Evolutionary conservation across 1,284 basidiomycete species (phyloP).

Genomic region (Schizophyllum amplum): DNA sequence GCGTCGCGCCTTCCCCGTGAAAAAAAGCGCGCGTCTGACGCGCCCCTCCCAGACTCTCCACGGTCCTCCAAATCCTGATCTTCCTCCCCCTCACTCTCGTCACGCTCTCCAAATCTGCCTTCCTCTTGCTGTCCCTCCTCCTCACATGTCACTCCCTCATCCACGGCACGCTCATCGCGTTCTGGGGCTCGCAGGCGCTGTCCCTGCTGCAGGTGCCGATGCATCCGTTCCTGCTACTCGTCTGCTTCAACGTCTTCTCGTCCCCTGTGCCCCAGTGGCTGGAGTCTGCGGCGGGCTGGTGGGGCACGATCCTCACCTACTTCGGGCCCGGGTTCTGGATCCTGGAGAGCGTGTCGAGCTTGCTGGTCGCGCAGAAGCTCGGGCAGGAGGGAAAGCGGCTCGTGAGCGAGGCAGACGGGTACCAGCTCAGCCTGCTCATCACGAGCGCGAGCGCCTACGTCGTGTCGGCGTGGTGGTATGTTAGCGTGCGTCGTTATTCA

Average conservation of each 20-base stretch:
- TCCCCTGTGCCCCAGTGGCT: slow-evolving; percentile 53
- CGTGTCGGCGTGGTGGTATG: slow-evolving; percentile 65
- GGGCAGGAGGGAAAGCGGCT: slow-evolving; percentile 68
- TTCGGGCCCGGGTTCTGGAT: slow-evolving; percentile 73
- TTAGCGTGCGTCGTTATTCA: slow-evolving; percentile 27
- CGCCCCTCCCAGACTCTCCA: slow-evolving; percentile 36
- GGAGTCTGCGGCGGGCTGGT: slow-evolving; percentile 49
- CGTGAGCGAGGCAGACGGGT: slow-evolving; percentile 59
- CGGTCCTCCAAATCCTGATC: slow-evolving; percentile 71
- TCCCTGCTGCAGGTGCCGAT: slow-evolving; percentile 72
- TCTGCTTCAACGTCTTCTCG: slow-evolving; percentile 75
- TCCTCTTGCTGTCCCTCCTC: slow-evolving; percentile 74
- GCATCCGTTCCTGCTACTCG: slow-evolving; percentile 72
- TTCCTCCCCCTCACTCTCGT: slow-evolving; percentile 78
- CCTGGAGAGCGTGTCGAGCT: slow-evolving; percentile 76
- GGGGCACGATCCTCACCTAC: slow-evolving; percentile 65
- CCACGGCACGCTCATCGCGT: slow-evolving; percentile 61
- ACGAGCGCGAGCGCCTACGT: slow-evolving; percentile 71
- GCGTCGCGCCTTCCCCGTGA: slow-evolving; percentile 10
- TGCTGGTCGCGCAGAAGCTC: slow-evolving; percentile 73
- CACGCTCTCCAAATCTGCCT: slow-evolving; percentile 70
- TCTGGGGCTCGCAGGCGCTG: slow-evolving; percentile 56
- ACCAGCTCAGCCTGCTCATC: slow-evolving; percentile 69
- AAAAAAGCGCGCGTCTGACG: neutral
- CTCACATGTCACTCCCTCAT: slow-evolving; percentile 68